Evolutionary conservation across 257 asterid species (phyloP).

Genomic region (Echites panduratus): DNA sequence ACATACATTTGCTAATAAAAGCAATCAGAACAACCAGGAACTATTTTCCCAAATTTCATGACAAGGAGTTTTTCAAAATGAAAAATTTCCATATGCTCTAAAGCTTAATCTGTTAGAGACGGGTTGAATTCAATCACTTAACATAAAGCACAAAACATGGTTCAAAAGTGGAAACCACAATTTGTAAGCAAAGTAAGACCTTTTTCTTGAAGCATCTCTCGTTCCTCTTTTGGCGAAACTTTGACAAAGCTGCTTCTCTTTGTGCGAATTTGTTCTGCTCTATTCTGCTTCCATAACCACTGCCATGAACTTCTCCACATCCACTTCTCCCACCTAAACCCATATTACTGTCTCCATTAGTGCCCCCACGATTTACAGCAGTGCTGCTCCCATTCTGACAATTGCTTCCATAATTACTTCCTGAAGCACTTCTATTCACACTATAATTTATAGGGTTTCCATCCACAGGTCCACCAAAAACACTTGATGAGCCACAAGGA

Average conservation of each 20-base stretch:
- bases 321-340: conserved; percentile 55
- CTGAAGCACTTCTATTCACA: conserved; percentile 59
- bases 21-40: neutral
- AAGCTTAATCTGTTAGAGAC: too few relatives aligned
- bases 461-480: conserved; percentile 34
- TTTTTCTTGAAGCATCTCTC: conserved; percentile 63
- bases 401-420: conserved; percentile 67
- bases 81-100: too few relatives aligned
- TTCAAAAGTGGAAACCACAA: neutral
- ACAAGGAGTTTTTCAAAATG: neutral
- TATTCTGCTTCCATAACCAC: conserved; percentile 42
- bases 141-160: neutral
- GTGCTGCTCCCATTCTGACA: conserved; percentile 48
- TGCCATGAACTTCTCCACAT: conserved; percentile 46
- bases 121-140: too few relatives aligned
- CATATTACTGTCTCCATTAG: conserved; percentile 48
- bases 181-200: conserved; percentile 29
- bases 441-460: conserved; percentile 36
- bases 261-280: conserved; percentile 48
- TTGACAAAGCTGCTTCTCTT: conserved; percentile 63
- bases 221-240: conserved; percentile 66
- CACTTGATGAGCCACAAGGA: conserved; percentile 42
- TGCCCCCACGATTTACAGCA: conserved; percentile 34
- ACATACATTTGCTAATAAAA: neutral
- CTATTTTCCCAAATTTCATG: neutral